phyloP scores from a whole-genome alignment of 805 yeast genomes.

The Pichia pseudocactophila region DNA sequence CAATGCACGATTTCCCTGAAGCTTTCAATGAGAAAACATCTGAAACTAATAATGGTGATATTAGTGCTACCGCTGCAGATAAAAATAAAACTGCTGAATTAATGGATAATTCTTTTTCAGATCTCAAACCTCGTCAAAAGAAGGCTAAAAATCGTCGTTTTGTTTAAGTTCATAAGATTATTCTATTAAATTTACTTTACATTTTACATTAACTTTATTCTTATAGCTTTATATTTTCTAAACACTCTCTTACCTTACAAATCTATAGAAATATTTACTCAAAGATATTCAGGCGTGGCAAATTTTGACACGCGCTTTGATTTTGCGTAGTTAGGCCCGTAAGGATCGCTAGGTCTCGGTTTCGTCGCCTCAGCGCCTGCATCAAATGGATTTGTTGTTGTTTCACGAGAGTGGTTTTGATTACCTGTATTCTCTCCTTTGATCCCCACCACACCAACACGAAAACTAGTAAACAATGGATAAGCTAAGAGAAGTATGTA shows the following conservation, averaged over 20 bases:
- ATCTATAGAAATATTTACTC: too few relatives aligned
- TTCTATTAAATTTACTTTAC: background rate
- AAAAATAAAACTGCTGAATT: background rate
- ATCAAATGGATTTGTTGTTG: too few relatives aligned
- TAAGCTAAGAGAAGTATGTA: constrained; percentile 40
- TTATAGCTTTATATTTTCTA: background rate
- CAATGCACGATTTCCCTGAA: background rate
- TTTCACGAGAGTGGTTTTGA: too few relatives aligned
- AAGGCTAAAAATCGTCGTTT: background rate
- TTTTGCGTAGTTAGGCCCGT: too few relatives aligned
- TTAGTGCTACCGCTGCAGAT: background rate
- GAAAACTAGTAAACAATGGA: constrained; percentile 27
- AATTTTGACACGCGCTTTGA: too few relatives aligned
- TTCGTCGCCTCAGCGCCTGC: too few relatives aligned
- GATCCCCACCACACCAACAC: background rate
- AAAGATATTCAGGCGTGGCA: too few relatives aligned
- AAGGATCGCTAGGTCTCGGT: too few relatives aligned
- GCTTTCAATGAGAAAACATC: background rate
- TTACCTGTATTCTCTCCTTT: background rate
- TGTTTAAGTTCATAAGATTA: background rate
- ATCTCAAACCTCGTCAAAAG: background rate
- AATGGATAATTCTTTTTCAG: background rate
- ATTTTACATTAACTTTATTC: background rate
- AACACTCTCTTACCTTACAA: too few relatives aligned
- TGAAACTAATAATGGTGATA: background rate